Base-by-base conservation (phyloP, 176 grass and related monocot species). In the Carex kokanica region DNA sequence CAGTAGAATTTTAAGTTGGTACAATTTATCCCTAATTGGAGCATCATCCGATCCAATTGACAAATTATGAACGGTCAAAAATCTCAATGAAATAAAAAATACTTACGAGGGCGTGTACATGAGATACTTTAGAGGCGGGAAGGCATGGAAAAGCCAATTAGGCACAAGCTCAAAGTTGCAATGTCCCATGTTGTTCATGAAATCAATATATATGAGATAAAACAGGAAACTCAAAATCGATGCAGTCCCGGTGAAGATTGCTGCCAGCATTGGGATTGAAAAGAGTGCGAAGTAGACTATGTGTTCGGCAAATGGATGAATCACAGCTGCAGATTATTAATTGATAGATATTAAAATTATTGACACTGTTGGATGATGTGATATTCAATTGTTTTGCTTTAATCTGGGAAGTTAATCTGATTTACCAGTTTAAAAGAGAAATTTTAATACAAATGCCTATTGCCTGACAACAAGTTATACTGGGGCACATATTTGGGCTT, bases 81-180 rank as follows among this genome's bases (percentile, higher is more conserved):
- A 67, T 47, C n/a, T 81, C 36, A 72, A 14, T 53, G 63, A 43
- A 43, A 55, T 32, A 61, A 31, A 77, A n/a, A 10, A 54, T 79
- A 91, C 95, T 93, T 93, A 98, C 95, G 95, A 98, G 16, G 92
- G 95, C 2, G 94, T 97, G 60, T 97, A 97, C 95, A 97, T 94
- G 54, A 97, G 92, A 64, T 94, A 94, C 84, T 97, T 97, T 65
- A 97, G 95, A 74, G 90, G 92, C 2, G 92, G 95, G 55, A 94
- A 90, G 83, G 57, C 78, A 57, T 85, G 57, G 67, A 97, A 94
- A 12, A 97, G 65, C 90, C 85, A 91, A 38, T 64, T 92, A 2
- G 95, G 95, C 17, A 97, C 88, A 74, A 91, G 57, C 60, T 97
- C 95, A 53, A 97, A 97, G 78, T 97, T 98, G 86, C 95, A 94